Evolutionary conservation across 2,329 filamentous ascomycete species (phyloP).

Genomic region (Thermothelomyces thermophilus): DNA sequence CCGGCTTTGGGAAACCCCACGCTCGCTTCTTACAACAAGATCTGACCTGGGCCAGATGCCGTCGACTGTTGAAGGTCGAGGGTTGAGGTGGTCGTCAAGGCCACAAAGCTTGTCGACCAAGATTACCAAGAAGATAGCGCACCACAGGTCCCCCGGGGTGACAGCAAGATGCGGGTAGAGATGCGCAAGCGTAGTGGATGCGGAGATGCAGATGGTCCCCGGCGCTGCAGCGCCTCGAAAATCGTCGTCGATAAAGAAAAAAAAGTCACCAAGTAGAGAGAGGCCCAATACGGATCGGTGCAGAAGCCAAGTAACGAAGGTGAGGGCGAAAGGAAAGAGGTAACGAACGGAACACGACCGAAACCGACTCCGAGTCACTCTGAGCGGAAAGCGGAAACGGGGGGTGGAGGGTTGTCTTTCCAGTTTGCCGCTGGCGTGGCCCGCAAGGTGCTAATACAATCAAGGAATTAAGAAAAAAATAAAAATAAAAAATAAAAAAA

Average conservation of each 20-base stretch:
- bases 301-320: neutral
- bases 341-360: conserved; percentile 16
- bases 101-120: conserved; percentile 20
- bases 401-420: neutral
- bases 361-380: conserved; percentile 3
- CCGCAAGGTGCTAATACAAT: conserved; percentile 1
- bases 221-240: neutral
- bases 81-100: conserved; percentile 21
- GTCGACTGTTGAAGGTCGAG: neutral
- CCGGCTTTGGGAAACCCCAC: too few relatives aligned
- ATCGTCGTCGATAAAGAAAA: neutral
- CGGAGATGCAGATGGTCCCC: neutral
- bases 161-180: neutral
- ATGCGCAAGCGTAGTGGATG: neutral
- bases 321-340: neutral
- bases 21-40: too few relatives aligned
- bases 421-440: neutral
- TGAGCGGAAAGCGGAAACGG: conserved; percentile 9
- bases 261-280: too few relatives aligned
- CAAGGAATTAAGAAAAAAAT: neutral
- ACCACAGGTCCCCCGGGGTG: neutral
- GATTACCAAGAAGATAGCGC: conserved; percentile 5
- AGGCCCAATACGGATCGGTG: neutral
- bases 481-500: too few relatives aligned
- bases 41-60: neutral